Percentiles rank a stretch among this genome's conserved stretches.
These are phyloP conservation scores for Ailanthus altissimus DNA, from an alignment of 345 rosid genomes.

Conservation along the genomic window DNA sequence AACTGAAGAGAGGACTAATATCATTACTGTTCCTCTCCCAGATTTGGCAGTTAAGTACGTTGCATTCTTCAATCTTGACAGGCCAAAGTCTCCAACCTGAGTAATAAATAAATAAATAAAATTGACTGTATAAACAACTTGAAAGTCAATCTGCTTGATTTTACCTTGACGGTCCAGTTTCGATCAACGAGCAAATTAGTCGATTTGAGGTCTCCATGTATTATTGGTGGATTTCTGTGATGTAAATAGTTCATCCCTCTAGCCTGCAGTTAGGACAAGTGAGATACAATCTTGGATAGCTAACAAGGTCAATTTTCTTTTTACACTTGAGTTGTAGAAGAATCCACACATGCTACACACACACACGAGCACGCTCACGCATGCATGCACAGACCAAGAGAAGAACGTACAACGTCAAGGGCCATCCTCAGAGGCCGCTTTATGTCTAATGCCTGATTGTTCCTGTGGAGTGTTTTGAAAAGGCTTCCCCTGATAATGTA, in stretches of 20 bases:
- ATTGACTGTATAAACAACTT: conserved; percentile 6
- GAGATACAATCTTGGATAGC: background rate
- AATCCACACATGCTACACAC: background rate
- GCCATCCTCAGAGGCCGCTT: conserved; percentile 81
- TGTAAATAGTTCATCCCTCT: conserved; percentile 95
- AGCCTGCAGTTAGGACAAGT: conserved; percentile 51
- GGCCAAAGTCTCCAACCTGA: conserved; percentile 94
- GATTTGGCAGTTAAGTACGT: conserved; percentile 72
- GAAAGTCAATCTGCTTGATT: background rate
- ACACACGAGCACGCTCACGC: conserved; percentile 8
- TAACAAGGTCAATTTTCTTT: conserved; percentile 2
- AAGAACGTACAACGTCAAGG: conserved; percentile 71
- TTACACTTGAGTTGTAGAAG: background rate
- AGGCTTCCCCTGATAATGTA: conserved; percentile 78
- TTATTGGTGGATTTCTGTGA: conserved; percentile 81
- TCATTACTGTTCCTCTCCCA: conserved; percentile 82
- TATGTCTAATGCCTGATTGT: conserved; percentile 64
- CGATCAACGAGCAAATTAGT: conserved; percentile 87
- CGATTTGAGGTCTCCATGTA: conserved; percentile 88
- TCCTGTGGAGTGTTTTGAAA: conserved; percentile 79
- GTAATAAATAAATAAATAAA: background rate
- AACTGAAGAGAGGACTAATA: background rate
- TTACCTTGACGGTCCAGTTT: conserved; percentile 93
- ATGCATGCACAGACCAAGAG: no score
- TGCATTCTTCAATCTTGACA: conserved; percentile 82